Base-by-base conservation (phyloP, 2,329 filamentous ascomycete genomes). In the Tolypocladium inflatum region DNA sequence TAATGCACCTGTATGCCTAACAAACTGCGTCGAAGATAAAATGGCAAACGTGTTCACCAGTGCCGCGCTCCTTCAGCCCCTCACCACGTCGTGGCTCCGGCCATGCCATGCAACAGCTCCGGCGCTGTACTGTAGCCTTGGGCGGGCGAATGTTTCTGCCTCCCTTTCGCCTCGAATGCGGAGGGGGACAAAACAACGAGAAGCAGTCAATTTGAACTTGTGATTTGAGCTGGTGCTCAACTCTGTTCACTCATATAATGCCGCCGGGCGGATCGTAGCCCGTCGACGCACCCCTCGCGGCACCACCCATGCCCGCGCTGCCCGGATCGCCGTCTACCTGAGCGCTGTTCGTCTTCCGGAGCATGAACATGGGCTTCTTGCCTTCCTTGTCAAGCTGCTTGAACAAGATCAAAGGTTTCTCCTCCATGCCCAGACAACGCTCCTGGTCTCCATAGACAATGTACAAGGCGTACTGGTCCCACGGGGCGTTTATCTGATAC, bases 381-480 rank as follows among this genome's bases (percentile, higher is more conserved):
- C 94, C 94, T 76, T 97, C 94, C 71, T 92, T 92, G 70, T 97
- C 92, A 58, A 99, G 78, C 71, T 97, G 92, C 76, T 99, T 99
- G 76, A 99, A 99, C 61, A 99, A 75, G 62, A 97, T 95, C 59
- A 99, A 77, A 11, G 94, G 94, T 67, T 95, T 93, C 75, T 99
- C 94, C 59, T 97, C 89, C 63, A 96, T 78, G 1, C 89, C 91
- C 42, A 99, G 75, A 71, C 93, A 97, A 17, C 94, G 87, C 76
- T 99, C 94, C 73, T 97, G 91, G 68, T 97, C 92, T n/a, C 94
- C 94, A 66, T 97, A 96, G 4, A 99, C 94, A 70, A 99, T 99
- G 70, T 97, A 99, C 38, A 99, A 78, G 0, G 94, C 93, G 70
- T 99, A 99, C 69, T 97, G 91, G 65, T 95, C 90, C 89, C 92